Evolutionary conservation across 2,329 filamentous ascomycete species (phyloP).

Genomic region (Geosmithia morbida): DNA sequence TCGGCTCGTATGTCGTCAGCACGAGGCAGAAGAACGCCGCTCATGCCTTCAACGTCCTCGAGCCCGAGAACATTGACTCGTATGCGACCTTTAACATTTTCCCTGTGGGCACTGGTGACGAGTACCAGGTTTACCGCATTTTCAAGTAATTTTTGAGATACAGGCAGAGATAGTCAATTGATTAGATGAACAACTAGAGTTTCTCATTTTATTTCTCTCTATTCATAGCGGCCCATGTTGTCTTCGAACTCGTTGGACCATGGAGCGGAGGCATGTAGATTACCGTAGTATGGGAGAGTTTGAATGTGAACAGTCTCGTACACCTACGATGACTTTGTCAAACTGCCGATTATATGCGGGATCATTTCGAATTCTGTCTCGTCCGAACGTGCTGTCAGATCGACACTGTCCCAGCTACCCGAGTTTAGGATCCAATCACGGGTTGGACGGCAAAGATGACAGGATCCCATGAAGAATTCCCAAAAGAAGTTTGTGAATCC

Average conservation of each 20-base stretch:
- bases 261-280: not conserved
- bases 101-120: slow-evolving; percentile 11
- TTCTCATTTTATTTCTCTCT: no score
- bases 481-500: slow-evolving; percentile 36
- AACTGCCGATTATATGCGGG: slow-evolving; percentile 34
- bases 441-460: slow-evolving; percentile 35
- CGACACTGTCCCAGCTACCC: slow-evolving; percentile 33
- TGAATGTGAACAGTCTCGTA: not conserved
- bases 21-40: slow-evolving; percentile 16
- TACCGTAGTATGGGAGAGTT: not conserved
- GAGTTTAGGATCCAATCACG: slow-evolving; percentile 27
- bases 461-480: slow-evolving; percentile 36
- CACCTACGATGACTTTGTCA: slow-evolving; percentile 25
- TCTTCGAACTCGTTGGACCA: not conserved
- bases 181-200: not conserved
- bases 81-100: slow-evolving; percentile 15
- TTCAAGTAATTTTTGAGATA: not conserved
- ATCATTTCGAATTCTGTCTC: slow-evolving; percentile 27
- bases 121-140: slow-evolving; percentile 15
- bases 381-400: slow-evolving; percentile 23
- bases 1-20: slow-evolving; percentile 14
- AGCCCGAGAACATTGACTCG: slow-evolving; percentile 17
- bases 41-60: slow-evolving; percentile 11
- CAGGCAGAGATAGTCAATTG: not conserved
- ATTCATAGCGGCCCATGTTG: no score